Evolutionary conservation across 73 alveolate species (phyloP).

Genomic region (Uronychia setigera): DNA sequence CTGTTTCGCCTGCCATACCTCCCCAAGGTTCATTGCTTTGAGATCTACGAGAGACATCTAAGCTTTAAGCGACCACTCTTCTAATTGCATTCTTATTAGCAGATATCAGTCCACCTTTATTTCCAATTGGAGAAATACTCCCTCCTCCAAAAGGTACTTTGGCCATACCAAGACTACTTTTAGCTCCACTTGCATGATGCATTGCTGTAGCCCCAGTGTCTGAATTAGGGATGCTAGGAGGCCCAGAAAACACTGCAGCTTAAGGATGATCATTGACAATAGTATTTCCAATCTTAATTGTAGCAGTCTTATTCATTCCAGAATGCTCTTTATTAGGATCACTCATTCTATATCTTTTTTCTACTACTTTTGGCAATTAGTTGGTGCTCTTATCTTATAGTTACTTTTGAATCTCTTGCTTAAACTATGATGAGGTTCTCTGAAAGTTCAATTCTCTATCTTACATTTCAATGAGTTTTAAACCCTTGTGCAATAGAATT

Average conservation of each 20-base stretch:
- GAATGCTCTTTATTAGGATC: neutral
- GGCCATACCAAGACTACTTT: neutral
- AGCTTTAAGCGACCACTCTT: too few relatives aligned
- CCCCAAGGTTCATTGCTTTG: too few relatives aligned
- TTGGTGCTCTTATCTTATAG: neutral
- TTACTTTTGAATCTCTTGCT: too few relatives aligned
- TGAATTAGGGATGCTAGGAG: neutral
- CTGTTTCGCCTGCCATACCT: too few relatives aligned
- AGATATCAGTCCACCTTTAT: too few relatives aligned
- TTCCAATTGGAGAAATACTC: too few relatives aligned
- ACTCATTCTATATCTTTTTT: neutral
- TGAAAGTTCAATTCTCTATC: too few relatives aligned
- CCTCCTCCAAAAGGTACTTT: too few relatives aligned
- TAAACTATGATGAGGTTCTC: too few relatives aligned
- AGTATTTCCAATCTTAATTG: neutral
- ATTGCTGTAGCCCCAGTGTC: neutral
- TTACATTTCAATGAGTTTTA: neutral
- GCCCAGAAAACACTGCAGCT: neutral
- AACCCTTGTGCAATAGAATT: neutral
- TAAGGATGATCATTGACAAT: neutral
- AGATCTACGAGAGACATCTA: too few relatives aligned
- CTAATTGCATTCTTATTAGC: too few relatives aligned
- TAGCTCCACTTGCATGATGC: neutral
- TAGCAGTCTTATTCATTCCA: too few relatives aligned
- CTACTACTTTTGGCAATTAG: neutral